Evolutionary conservation across 257 asterid species (phyloP).

Genomic region (Jacaranda mimosifolia): DNA sequence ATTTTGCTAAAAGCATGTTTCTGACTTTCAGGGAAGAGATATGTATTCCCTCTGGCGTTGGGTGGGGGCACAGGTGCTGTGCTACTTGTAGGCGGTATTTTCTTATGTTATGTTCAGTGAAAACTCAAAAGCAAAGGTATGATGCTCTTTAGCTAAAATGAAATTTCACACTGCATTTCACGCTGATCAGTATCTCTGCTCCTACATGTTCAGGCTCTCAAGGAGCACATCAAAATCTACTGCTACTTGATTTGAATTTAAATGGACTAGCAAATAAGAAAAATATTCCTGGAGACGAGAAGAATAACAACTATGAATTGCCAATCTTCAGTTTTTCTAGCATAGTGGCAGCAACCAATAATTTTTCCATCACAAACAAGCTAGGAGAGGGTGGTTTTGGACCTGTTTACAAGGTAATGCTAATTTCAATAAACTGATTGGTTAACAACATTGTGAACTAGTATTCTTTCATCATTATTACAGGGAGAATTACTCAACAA

Average conservation of each 20-base stretch:
- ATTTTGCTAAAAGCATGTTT: not conserved
- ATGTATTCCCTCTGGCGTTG: slow-evolving; percentile 1
- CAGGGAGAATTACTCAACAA: slow-evolving; percentile 7
- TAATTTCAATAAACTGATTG: not conserved
- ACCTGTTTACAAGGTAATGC: slow-evolving; percentile 45
- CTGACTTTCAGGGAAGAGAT: slow-evolving; percentile 28
- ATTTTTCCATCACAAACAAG: slow-evolving; percentile 41
- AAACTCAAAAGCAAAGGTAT: slow-evolving; percentile 40
- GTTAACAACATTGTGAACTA: not conserved
- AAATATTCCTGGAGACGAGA: not conserved
- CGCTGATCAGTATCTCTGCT: not conserved
- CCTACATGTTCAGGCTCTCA: not conserved
- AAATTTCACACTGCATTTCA: not conserved
- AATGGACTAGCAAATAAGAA: not conserved
- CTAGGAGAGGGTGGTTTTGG: slow-evolving; percentile 59
- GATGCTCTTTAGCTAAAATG: too few species aligned
- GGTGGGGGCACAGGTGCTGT: not conserved
- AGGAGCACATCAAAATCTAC: slow-evolving; percentile 25
- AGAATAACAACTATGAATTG: slow-evolving; percentile 23
- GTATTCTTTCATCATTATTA: not conserved
- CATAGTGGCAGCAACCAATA: slow-evolving; percentile 31
- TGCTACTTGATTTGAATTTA: slow-evolving; percentile 30
- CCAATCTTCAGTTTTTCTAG: slow-evolving; percentile 34
- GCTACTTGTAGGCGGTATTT: slow-evolving; percentile 23
- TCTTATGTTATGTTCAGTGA: not conserved